Conservation (phyloP, 768 basidiomycete species). For the Kwoniella sp. region DNA sequence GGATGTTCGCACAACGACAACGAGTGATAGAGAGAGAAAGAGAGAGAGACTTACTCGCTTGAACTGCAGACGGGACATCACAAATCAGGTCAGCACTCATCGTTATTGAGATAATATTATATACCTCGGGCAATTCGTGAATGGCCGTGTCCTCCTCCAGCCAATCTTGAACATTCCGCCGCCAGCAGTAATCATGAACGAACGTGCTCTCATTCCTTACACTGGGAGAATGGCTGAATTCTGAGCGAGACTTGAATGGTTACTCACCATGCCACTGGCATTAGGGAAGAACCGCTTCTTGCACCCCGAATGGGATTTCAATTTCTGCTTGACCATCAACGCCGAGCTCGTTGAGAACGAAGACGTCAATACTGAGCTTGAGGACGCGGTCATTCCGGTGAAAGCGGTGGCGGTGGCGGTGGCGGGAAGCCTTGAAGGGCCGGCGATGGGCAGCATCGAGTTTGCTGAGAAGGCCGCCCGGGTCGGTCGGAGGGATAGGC, state of each 20-base stretch:
- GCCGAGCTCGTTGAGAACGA: neutral
- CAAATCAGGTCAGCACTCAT: neutral
- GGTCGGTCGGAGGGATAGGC: constrained; percentile 16
- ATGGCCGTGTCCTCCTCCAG: no score
- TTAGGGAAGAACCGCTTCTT: constrained; percentile 56
- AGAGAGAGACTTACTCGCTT: constrained; percentile 48
- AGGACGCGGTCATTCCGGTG: neutral
- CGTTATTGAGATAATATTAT: no score
- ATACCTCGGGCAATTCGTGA: no score
- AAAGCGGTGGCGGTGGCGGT: no score
- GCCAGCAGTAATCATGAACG: no score
- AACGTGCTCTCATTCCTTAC: no score
- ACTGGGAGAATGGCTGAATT: neutral
- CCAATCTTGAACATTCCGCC: no score
- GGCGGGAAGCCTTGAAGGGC: constrained; percentile 17
- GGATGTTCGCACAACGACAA: no score
- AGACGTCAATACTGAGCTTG: neutral
- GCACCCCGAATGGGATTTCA: constrained; percentile 57
- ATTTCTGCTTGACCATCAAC: constrained; percentile 38
- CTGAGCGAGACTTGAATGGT: neutral
- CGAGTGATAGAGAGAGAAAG: no score
- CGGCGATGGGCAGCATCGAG: constrained; percentile 2
- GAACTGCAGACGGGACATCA: constrained; percentile 31
- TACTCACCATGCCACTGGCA: constrained; percentile 43
- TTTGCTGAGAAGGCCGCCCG: neutral